phyloP scores from a whole-genome alignment of 805 yeast species.

The Metschnikowia similis region DNA sequence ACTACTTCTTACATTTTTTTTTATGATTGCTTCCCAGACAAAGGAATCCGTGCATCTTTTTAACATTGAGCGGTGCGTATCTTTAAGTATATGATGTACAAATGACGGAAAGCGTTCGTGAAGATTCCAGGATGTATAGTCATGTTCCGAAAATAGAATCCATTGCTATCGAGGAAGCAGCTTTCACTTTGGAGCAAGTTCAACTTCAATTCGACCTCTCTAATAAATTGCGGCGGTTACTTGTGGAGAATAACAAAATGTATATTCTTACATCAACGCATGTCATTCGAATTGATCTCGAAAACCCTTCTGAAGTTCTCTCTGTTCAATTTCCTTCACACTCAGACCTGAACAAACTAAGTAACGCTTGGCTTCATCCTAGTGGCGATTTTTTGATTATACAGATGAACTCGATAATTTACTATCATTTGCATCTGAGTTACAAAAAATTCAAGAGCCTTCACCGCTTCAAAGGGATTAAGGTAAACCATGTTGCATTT shows the following conservation, averaged over 20 bases:
- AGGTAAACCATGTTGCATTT: constrained; percentile 27
- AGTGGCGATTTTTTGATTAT: constrained; percentile 32
- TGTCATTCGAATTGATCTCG: constrained; percentile 31
- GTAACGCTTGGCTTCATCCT: constrained; percentile 36
- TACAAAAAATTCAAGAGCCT: constrained; percentile 40
- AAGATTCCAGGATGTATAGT: not conserved
- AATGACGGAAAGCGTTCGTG: not conserved
- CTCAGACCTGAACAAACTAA: constrained; percentile 14
- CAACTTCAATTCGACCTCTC: constrained; percentile 36
- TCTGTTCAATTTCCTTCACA: constrained; percentile 20
- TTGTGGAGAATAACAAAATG: constrained; percentile 35
- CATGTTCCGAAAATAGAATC: not conserved
- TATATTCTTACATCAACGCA: constrained; percentile 20
- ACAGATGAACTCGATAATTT: constrained; percentile 21
- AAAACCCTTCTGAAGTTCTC: constrained; percentile 31
- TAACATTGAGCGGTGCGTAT: not conserved
- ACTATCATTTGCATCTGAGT: constrained; percentile 43
- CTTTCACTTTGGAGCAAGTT: constrained; percentile 32
- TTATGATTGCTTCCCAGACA: not conserved
- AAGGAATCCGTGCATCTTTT: not conserved
- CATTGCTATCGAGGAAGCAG: constrained; percentile 16
- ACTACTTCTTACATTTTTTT: too few species aligned
- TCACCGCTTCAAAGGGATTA: constrained; percentile 43
- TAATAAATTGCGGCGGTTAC: constrained; percentile 21
- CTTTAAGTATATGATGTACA: not conserved